Conservation (phyloP, 495 filamentous ascomycete species). For the Oidiodendron maius region DNA sequence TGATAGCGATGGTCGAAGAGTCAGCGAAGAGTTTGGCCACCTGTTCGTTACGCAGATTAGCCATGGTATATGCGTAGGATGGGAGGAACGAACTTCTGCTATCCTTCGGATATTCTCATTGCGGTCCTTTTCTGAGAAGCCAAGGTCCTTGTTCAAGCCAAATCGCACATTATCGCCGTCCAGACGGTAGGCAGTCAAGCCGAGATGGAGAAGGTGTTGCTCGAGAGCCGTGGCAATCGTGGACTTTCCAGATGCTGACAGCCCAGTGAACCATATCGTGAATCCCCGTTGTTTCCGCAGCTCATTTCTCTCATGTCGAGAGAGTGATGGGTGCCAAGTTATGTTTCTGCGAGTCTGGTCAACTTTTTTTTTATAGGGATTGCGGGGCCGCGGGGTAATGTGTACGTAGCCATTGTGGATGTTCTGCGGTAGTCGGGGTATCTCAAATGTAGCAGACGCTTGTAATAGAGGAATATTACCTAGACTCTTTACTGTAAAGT, state of each 20-base stretch:
- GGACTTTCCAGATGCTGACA: constrained; percentile 92
- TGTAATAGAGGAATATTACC: no score
- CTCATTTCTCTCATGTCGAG: constrained; percentile 72
- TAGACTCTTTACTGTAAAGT: no score
- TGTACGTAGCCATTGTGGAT: constrained; percentile 27
- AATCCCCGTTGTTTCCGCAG: constrained; percentile 81
- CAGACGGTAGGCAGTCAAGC: constrained; percentile 80
- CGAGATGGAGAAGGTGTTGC: constrained; percentile 84
- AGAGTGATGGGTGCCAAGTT: constrained; percentile 92
- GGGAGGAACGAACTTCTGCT: constrained; percentile 56
- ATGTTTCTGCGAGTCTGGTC: constrained; percentile 68
- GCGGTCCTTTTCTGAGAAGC: constrained; percentile 86
- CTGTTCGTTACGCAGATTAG: constrained; percentile 27
- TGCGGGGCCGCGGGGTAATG: constrained; percentile 22
- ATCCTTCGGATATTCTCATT: constrained; percentile 97
- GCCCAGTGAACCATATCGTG: constrained; percentile 96
- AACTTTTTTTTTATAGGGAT: constrained; percentile 3
- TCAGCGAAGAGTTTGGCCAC: constrained; percentile 97
- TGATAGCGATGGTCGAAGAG: constrained; percentile 76
- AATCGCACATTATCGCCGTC: constrained; percentile 99
- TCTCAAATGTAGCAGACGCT: no score
- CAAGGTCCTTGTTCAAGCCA: constrained; percentile 94
- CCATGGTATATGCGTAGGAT: background rate
- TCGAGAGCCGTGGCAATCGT: constrained; percentile 94
- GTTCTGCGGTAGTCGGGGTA: background rate